Percentiles rank a stretch among this genome's conserved stretches.
Evolutionary conservation across 495 filamentous ascomycete species (phyloP).

Genomic region (Talaromyces borbonicus): DNA sequence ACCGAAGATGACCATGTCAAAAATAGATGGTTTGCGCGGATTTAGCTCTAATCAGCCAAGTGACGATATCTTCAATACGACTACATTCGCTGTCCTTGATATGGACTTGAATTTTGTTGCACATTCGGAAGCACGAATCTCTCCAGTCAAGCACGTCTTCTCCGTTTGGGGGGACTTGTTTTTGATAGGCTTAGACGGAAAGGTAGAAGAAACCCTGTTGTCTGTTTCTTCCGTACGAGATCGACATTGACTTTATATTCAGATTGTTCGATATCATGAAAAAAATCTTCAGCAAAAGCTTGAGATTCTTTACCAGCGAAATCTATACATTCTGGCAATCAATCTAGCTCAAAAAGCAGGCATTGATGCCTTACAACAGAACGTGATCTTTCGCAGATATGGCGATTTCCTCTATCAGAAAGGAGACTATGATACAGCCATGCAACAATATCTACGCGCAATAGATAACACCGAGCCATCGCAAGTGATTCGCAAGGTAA

Average conservation of each 20-base stretch:
- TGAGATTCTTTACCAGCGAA: conserved; percentile 88
- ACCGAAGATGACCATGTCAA: conserved; percentile 49
- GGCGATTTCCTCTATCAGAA: conserved; percentile 95
- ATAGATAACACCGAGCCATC: conserved; percentile 93
- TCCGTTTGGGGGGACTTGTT: conserved; percentile 88
- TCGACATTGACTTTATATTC: conserved; percentile 9
- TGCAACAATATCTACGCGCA: conserved; percentile 95
- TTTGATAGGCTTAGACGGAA: conserved; percentile 79
- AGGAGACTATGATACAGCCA: conserved; percentile 88
- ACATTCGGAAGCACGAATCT: conserved; percentile 73
- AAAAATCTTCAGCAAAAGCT: conserved; percentile 84
- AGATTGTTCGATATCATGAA: conserved; percentile 87
- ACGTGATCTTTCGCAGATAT: conserved; percentile 85
- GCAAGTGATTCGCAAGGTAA: conserved; percentile 82
- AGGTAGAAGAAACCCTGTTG: conserved; percentile 57
- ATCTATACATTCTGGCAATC: conserved; percentile 84
- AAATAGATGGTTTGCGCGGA: conserved; percentile 43
- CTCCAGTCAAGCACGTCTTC: conserved; percentile 70
- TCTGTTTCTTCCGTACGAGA: too few species aligned
- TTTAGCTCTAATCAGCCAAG: conserved; percentile 57
- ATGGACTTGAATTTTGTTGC: conserved; percentile 85
- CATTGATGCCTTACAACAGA: conserved; percentile 66
- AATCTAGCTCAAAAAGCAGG: conserved; percentile 86
- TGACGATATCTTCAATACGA: conserved; percentile 71
- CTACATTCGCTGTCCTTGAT: conserved; percentile 80